Evolutionary conservation across 768 basidiomycete genomes (phyloP), one percentile per base, ranked within the genome.

Genomic region (Dacryopinax primogenitus): DNA sequence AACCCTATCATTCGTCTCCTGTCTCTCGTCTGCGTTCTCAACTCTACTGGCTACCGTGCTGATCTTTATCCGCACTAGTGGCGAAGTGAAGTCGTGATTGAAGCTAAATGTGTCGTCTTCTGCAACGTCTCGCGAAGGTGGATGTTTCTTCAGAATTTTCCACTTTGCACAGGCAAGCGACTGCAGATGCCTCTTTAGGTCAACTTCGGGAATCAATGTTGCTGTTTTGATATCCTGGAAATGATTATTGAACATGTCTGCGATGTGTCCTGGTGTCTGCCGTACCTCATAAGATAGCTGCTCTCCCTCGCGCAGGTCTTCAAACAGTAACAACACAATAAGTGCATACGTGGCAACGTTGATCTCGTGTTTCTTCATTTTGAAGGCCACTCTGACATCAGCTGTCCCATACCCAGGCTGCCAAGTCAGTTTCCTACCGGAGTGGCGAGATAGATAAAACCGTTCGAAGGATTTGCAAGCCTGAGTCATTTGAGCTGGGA

Each of bases 101-200:
- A 97, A 99, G 1, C 90, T 86, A 76, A 99, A 99, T 1, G 83
- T 79, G 74, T 99, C 96, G 12, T 77, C 78, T 0, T 78, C 69
- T 63, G 84, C 76, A 37, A 99, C 82, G 23, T 98, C 94, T 41
- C 94, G 83, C 9, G 91, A 84, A 39, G 88, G 83, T 0, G 95
- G 96, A 67, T 87, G 86, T 71, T 98, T 98, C 75, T 86, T 92
- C 68, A 99, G 76, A 32, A 99, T 79, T 71, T 93, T 93, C 78
- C 81, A 92, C 73, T 93, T 98, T 11, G 89, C 92, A 72, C 95
- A 97, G 0, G 96, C 94, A 26, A 99, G 81, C 0, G 95, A 93
- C 72, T 99, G 96, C 1, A 99, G 81, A 69, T 92, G 88, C n/a
- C 96, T 87, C 72, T 87, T 85, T 1, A 98, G 80, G 65, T 98